These are phyloP conservation scores for Ascodesmis nigricans DNA, from an alignment of 495 filamentous ascomycete genomes.

Conservation along the genomic window DNA sequence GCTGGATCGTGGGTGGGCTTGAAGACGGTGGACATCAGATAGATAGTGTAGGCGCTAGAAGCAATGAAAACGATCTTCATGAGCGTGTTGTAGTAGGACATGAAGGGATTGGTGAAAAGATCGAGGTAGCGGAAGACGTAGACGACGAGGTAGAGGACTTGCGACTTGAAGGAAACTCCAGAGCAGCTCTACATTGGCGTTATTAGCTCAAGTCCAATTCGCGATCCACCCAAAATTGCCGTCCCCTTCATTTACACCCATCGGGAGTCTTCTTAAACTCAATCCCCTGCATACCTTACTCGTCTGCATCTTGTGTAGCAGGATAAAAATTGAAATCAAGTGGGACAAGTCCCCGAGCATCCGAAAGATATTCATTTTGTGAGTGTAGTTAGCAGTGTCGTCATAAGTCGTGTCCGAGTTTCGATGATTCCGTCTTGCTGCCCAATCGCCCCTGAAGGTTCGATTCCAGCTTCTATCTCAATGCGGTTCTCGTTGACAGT, in stretches of 20 bases:
- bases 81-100: conserved; percentile 66
- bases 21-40: conserved; percentile 90
- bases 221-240: too few relatives aligned
- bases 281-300: conserved; percentile 57
- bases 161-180: conserved; percentile 94
- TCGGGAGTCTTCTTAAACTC: not conserved
- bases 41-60: conserved; percentile 78
- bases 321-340: conserved; percentile 77
- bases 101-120: conserved; percentile 33
- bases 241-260: conserved; percentile 18
- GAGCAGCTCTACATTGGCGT: conserved; percentile 57
- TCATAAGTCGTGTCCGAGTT: too few relatives aligned
- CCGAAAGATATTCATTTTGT: too few relatives aligned
- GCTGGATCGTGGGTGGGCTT: conserved; percentile 90
- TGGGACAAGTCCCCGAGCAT: conserved; percentile 98
- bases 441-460: too few relatives aligned
- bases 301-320: conserved; percentile 84
- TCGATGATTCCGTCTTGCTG: too few relatives aligned
- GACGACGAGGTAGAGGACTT: conserved; percentile 78
- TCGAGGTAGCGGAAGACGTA: conserved; percentile 73
- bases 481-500: too few relatives aligned
- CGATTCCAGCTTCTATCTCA: too few relatives aligned
- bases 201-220: conserved; percentile 1
- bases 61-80: conserved; percentile 92
- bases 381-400: too few relatives aligned